These are phyloP conservation scores for Globisporangium cylindrosporum DNA, from an alignment of 352 stramenopile species.

Conservation along the genomic window DNA sequence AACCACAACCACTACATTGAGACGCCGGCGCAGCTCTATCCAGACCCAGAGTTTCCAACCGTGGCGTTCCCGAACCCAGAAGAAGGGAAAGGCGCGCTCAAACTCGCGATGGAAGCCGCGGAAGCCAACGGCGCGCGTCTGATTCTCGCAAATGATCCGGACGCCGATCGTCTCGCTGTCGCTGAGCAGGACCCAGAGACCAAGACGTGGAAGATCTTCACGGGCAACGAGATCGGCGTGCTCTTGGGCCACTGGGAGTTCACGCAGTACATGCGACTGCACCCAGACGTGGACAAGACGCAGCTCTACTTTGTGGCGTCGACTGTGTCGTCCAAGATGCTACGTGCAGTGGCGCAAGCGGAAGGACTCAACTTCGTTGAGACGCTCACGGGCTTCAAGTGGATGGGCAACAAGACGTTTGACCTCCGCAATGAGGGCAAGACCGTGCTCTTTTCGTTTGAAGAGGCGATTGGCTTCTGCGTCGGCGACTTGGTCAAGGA, in stretches of 20 bases:
- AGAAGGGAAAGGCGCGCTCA: slow-evolving; percentile 95
- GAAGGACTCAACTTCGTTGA: slow-evolving; percentile 97
- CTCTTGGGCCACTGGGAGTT: slow-evolving; percentile 94
- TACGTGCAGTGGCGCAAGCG: slow-evolving; percentile 86
- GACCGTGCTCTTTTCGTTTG: slow-evolving; percentile 95
- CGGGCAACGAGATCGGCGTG: slow-evolving; percentile 97
- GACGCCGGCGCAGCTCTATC: slow-evolving; percentile 87
- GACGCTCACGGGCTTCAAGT: slow-evolving; percentile 99
- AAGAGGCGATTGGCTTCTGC: slow-evolving; percentile 99
- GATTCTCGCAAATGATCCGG: slow-evolving; percentile 98
- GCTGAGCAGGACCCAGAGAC: slow-evolving; percentile 82
- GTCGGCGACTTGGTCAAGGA: slow-evolving; percentile 96
- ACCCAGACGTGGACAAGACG: slow-evolving; percentile 52
- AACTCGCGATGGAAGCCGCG: slow-evolving; percentile 91
- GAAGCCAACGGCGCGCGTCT: slow-evolving; percentile 68
- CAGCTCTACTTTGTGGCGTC: slow-evolving; percentile 91
- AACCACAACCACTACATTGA: slow-evolving; percentile 78
- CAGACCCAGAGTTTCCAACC: slow-evolving; percentile 96
- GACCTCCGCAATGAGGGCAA: slow-evolving; percentile 86
- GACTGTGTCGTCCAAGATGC: slow-evolving; percentile 97
- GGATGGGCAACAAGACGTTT: slow-evolving; percentile 93
- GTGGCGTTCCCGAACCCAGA: slow-evolving; percentile 98
- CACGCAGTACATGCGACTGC: slow-evolving; percentile 55
- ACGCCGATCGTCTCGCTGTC: slow-evolving; percentile 97
- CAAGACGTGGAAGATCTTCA: slow-evolving; percentile 95